Percentiles rank a stretch among this genome's conserved stretches.
phyloP scores from a whole-genome alignment of 306 rosid species.

The Vicia faba region DNA sequence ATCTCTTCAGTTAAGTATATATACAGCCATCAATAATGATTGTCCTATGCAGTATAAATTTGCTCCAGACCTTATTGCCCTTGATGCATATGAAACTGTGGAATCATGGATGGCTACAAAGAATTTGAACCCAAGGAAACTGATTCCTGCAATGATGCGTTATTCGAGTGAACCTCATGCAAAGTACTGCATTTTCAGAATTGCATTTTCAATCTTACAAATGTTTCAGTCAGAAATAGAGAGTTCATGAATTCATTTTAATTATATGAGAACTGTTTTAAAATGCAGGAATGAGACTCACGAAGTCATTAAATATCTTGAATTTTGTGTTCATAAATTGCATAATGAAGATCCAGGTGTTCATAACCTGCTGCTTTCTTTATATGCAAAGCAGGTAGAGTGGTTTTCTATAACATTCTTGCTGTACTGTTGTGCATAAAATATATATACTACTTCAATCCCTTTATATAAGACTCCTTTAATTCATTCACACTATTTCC shows the following conservation, averaged over 20 bases:
- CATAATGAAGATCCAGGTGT: constrained; percentile 98
- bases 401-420: constrained; percentile 39
- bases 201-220: constrained; percentile 38
- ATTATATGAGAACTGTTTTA: constrained; percentile 33
- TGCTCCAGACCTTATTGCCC: constrained; percentile 95
- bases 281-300: constrained; percentile 93
- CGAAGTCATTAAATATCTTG: constrained; percentile 96
- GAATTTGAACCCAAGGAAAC: constrained; percentile 91
- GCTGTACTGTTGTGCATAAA: constrained; percentile 14
- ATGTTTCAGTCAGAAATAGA: constrained; percentile 22
- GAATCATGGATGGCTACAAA: constrained; percentile 95
- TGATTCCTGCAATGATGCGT: constrained; percentile 99
- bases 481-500: background rate
- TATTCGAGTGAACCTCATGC: constrained; percentile 99
- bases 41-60: constrained; percentile 76
- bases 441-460: background rate
- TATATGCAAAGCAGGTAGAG: constrained; percentile 92
- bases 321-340: constrained; percentile 85
- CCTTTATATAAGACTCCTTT: background rate
- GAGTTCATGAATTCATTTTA: constrained; percentile 29
- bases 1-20: constrained; percentile 21
- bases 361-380: constrained; percentile 90
- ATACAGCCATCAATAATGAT: constrained; percentile 17
- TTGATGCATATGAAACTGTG: constrained; percentile 98
- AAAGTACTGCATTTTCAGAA: constrained; percentile 55